Evolutionary conservation across 371 early-diverging fungal species (phyloP).

Genomic region (Synchytrium microbalum): DNA sequence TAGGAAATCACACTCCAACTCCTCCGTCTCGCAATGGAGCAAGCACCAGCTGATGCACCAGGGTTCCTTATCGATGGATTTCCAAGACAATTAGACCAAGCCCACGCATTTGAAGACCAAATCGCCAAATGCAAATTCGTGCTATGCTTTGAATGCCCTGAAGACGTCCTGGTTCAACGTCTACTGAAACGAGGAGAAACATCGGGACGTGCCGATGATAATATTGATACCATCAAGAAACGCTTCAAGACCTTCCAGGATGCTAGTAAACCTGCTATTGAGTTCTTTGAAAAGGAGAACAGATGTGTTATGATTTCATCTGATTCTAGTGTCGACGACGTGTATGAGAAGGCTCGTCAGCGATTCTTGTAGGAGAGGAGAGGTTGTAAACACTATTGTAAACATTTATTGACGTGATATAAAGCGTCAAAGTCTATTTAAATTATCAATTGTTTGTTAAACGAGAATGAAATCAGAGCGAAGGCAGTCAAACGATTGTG

Average conservation of each 20-base stretch:
- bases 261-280: conserved; percentile 42
- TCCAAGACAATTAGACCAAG: conserved; percentile 34
- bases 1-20: conserved; percentile 26
- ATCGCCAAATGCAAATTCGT: conserved; percentile 29
- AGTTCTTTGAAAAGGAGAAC: conserved; percentile 32
- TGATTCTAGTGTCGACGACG: conserved; percentile 26
- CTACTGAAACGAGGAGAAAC: conserved; percentile 40
- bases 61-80: conserved; percentile 39
- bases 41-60: conserved; percentile 8
- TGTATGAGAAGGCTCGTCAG: conserved; percentile 24
- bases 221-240: conserved; percentile 31
- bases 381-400: too few species aligned
- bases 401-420: too few species aligned
- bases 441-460: too few species aligned
- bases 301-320: conserved; percentile 24
- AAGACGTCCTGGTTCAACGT: conserved; percentile 24
- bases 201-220: conserved; percentile 43
- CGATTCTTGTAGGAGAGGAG: conserved; percentile 12
- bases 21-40: conserved; percentile 34
- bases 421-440: too few species aligned
- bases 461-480: too few species aligned
- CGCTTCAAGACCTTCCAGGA: conserved; percentile 37
- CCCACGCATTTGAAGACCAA: conserved; percentile 21
- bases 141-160: conserved; percentile 35
- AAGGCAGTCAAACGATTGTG: too few species aligned